A percentile compares a stretch with the other conserved stretches of the same genome.
Conservation (phyloP, 2,329 filamentous ascomycete genomes). For the Sarocladium oryzae region DNA sequence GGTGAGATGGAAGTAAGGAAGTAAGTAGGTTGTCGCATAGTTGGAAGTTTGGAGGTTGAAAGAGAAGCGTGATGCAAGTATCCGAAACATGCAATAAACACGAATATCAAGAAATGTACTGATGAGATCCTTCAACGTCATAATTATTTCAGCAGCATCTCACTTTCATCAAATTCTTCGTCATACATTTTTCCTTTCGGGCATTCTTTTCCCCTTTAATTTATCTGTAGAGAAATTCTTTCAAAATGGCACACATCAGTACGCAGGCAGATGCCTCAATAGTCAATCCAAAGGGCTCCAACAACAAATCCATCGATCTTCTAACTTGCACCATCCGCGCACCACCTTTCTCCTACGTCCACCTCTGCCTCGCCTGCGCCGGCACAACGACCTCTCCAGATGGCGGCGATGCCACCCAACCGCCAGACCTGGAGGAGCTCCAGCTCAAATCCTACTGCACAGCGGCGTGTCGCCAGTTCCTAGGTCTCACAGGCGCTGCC, state of each 20-base stretch:
- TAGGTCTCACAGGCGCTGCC: constrained; percentile 61
- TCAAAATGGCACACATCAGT: constrained; percentile 13
- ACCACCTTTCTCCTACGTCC: constrained; percentile 50
- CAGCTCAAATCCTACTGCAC: constrained; percentile 58
- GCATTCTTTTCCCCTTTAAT: too few species aligned
- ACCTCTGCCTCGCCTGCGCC: constrained; percentile 40
- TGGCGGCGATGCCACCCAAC: constrained; percentile 11
- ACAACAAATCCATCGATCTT: constrained; percentile 40
- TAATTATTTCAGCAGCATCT: too few species aligned
- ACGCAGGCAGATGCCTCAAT: constrained; percentile 19
- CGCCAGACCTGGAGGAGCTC: constrained; percentile 48
- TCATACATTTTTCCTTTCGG: too few species aligned
- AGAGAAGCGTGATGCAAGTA: constrained; percentile 16
- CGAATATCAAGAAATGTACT: background rate
- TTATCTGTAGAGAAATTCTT: background rate
- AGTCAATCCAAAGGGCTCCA: constrained; percentile 21
- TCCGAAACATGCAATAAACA: constrained; percentile 15
- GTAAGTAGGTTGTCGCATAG: constrained; percentile 3
- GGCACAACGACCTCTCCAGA: constrained; percentile 8
- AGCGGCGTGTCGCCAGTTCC: constrained; percentile 58
- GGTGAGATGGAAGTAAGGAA: background rate
- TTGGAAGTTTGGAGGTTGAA: background rate
- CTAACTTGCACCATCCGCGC: constrained; percentile 43
- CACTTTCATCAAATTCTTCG: too few species aligned
- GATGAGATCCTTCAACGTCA: too few species aligned